phyloP scores from a whole-genome alignment of 2,329 filamentous ascomycete genomes.

The Leptographium lundbergii region DNA sequence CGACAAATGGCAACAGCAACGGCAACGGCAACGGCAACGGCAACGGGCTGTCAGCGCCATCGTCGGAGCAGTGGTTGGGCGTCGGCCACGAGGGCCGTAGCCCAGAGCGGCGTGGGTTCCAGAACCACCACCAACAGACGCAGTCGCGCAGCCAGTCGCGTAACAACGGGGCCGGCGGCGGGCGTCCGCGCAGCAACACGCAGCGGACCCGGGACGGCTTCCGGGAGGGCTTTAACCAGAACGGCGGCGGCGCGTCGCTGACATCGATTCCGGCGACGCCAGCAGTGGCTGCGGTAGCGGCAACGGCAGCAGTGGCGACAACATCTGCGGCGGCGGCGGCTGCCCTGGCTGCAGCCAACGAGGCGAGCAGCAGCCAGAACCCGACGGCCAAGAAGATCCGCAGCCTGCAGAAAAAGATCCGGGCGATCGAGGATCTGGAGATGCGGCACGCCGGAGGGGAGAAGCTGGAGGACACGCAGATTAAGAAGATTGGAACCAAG shows the following conservation, averaged over 20 bases:
- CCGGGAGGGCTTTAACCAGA: slow-evolving; percentile 14
- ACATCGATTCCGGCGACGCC: slow-evolving; percentile 19
- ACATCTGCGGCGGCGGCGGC: slow-evolving; percentile 14
- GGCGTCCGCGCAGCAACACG: slow-evolving; percentile 38
- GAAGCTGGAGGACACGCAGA: slow-evolving; percentile 95
- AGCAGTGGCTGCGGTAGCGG: slow-evolving; percentile 10
- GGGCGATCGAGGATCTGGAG: slow-evolving; percentile 94
- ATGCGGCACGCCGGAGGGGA: slow-evolving; percentile 91
- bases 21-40: background rate
- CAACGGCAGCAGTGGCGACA: slow-evolving; percentile 14
- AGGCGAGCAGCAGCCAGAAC: slow-evolving; percentile 34
- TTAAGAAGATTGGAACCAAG: slow-evolving; percentile 96
- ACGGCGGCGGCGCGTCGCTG: slow-evolving; percentile 16
- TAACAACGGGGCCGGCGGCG: slow-evolving; percentile 31
- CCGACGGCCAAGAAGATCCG: slow-evolving; percentile 92
- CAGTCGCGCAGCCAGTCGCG: slow-evolving; percentile 40
- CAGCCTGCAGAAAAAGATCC: slow-evolving; percentile 89
- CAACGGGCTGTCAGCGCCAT: background rate
- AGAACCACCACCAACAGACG: slow-evolving; percentile 11
- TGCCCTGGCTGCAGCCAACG: slow-evolving; percentile 27
- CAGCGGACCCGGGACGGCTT: slow-evolving; percentile 20
- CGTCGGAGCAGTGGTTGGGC: background rate
- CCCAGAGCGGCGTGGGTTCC: slow-evolving; percentile 47
- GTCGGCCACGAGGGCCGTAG: slow-evolving; percentile 38
- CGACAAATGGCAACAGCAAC: background rate